Percentiles rank a stretch among this genome's conserved stretches.
phyloP scores from a whole-genome alignment of 2,329 filamentous ascomycete genomes.

The Cladophialophora yegresii region DNA sequence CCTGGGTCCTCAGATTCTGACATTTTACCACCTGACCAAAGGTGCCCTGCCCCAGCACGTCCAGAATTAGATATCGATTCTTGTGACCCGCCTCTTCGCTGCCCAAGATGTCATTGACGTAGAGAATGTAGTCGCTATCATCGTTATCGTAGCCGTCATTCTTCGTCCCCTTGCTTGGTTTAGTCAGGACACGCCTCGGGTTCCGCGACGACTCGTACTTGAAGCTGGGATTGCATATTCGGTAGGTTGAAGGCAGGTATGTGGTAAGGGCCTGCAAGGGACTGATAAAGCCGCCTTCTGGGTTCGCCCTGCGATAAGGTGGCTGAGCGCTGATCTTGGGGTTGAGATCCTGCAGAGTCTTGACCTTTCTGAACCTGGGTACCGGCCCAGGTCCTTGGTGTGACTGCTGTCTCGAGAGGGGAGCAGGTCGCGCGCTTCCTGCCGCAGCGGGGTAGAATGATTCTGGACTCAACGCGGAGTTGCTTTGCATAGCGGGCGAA shows the following conservation, averaged over 20 bases:
- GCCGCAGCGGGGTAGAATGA: constrained; percentile 72
- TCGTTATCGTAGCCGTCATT: constrained; percentile 99
- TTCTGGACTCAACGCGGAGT: constrained; percentile 64
- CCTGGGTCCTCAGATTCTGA: constrained; percentile 96
- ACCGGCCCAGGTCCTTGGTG: constrained; percentile 64
- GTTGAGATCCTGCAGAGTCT: constrained; percentile 70
- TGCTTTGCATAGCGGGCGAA: constrained; percentile 70
- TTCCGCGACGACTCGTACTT: constrained; percentile 99
- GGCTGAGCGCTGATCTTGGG: constrained; percentile 86
- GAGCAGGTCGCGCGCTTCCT: constrained; percentile 53
- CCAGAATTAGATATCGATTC: constrained; percentile 96
- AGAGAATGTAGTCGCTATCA: constrained; percentile 98
- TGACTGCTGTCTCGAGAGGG: constrained; percentile 50
- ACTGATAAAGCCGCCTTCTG: constrained; percentile 96
- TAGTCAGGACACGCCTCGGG: constrained; percentile 90
- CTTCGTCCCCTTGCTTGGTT: constrained; percentile 97
- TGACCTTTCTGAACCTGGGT: constrained; percentile 82
- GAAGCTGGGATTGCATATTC: constrained; percentile 96
- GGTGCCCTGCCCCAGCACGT: constrained; percentile 94
- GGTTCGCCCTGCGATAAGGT: constrained; percentile 87
- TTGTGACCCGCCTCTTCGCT: constrained; percentile 98
- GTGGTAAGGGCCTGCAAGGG: constrained; percentile 93
- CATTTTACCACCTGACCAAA: constrained; percentile 99
- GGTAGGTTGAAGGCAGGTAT: constrained; percentile 90
- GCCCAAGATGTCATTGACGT: constrained; percentile 96